A percentile compares a stretch with the other conserved stretches of the same genome.
phyloP scores from a whole-genome alignment of 2,329 filamentous ascomycete genomes.

The Raffaelea deltoideospora region DNA sequence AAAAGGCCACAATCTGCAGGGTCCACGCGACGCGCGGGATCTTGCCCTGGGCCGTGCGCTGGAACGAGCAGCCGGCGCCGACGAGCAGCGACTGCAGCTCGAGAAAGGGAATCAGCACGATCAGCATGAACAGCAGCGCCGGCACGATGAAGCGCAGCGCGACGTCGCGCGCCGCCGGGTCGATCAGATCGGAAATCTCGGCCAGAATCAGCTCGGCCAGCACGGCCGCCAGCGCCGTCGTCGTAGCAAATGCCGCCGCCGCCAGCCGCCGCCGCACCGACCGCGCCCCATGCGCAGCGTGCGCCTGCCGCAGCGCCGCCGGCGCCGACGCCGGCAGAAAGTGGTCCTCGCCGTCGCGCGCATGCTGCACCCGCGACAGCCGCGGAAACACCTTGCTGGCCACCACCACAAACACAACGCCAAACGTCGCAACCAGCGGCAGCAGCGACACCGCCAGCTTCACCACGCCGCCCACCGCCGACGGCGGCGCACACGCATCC shows the following conservation, averaged over 20 bases:
- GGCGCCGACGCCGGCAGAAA: conserved; percentile 49
- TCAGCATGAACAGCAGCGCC: conserved; percentile 54
- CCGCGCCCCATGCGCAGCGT: conserved; percentile 41
- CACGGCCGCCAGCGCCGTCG: conserved; percentile 61
- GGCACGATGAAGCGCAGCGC: conserved; percentile 57
- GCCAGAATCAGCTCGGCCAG: conserved; percentile 69
- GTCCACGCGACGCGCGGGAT: conserved; percentile 47
- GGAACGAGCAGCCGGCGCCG: conserved; percentile 46
- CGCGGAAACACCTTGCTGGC: conserved; percentile 56
- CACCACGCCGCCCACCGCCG: conserved; percentile 27
- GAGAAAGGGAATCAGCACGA: conserved; percentile 63
- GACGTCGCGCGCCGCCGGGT: conserved; percentile 48
- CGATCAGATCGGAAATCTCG: conserved; percentile 66
- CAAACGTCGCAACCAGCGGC: conserved; percentile 59
- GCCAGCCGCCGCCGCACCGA: conserved; percentile 35
- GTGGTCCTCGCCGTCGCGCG: conserved; percentile 43
- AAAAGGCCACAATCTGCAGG: conserved; percentile 47
- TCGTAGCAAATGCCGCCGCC: conserved; percentile 57
- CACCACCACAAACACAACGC: conserved; percentile 45
- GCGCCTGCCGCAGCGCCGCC: conserved; percentile 38
- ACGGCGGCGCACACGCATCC: conserved; percentile 37
- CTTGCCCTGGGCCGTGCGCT: conserved; percentile 38
- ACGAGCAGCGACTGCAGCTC: conserved; percentile 54
- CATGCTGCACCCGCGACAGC: conserved; percentile 40
- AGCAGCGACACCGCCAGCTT: conserved; percentile 35